Base-by-base conservation (phyloP, 495 filamentous ascomycete species). In the Darksidea phi region DNA sequence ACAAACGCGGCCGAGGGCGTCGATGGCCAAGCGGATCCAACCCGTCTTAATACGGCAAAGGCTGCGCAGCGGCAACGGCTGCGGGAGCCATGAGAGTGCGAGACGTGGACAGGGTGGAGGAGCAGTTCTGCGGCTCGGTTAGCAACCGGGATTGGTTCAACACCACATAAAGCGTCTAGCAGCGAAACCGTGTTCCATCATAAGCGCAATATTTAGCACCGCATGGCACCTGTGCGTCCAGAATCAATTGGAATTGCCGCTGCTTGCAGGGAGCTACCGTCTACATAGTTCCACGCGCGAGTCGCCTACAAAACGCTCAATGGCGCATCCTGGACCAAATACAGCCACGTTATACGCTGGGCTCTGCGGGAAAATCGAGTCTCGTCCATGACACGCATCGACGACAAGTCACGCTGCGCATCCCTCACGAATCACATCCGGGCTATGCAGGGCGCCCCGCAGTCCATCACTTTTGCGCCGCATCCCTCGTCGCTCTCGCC, bases 361-460 rank as follows among this genome's bases (percentile, higher is more conserved):
- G 20, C 26, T 1, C 47, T 47, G 11, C 63, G 63, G 57, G 53
- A 47, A 21, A 57, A 61, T 36, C 48, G 63, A 57, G 45, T 56
- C 24, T 26, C 53, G n/a, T 37, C 43, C 32, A 61, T 68, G 66
- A 61, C 66, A 57, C 42, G 66, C 66, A 68, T 57, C 23, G 2
- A 24, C 13, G 56, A 56, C 51, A 54, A 15, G 65, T 67, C 65
- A 64, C 56, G 55, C 46, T 59, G 50, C 53, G 25, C 43, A 18
- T 18, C 17, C 42, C 43, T 23, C 37, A 55, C 64, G 53, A 67
- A 63, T 67, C 54, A 60, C 43, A 47, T 37, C 37, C n/a, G 28
- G 15, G 15, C 34, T 17, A 41, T 24, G 24, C 59, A 13, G 50
- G 37, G 52, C 46, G 25, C 51, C 51, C n/a, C 20, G 13, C 21